Percentiles rank a stretch among this genome's conserved stretches.
Conservation (phyloP, 805 yeast genomes). For the Blastobotrys robertii region DNA sequence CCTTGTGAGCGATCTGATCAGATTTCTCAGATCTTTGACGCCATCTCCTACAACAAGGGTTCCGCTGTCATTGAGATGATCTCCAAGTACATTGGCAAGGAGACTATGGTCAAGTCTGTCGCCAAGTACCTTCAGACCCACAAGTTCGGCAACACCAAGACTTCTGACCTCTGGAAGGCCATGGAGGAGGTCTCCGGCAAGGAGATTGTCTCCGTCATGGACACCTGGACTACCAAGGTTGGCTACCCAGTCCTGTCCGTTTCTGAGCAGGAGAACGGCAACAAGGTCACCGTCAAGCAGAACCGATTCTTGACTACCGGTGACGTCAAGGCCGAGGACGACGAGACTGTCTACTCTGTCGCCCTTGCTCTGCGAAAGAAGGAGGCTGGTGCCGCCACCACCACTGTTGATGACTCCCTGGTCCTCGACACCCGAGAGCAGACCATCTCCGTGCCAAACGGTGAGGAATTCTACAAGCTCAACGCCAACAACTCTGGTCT, state of each 20-base stretch:
- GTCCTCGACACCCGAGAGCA: slow-evolving; percentile 42
- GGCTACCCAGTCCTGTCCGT: slow-evolving; percentile 68
- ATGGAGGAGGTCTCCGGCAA: slow-evolving; percentile 52
- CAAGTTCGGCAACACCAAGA: slow-evolving; percentile 60
- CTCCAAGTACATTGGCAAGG: slow-evolving; percentile 59
- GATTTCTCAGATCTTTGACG: slow-evolving; percentile 74
- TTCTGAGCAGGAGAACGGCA: slow-evolving; percentile 26
- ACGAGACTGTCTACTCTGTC: slow-evolving; percentile 44
- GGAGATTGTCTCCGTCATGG: slow-evolving; percentile 51
- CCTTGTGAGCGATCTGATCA: slow-evolving; percentile 71
- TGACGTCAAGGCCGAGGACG: slow-evolving; percentile 49
- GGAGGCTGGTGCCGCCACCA: slow-evolving; percentile 29
- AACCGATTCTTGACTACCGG: slow-evolving; percentile 55
- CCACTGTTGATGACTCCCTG: slow-evolving; percentile 41
- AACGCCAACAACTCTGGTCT: slow-evolving; percentile 55
- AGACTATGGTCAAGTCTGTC: slow-evolving; percentile 62
- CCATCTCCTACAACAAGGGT: slow-evolving; percentile 74
- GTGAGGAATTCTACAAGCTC: slow-evolving; percentile 42
- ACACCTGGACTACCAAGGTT: slow-evolving; percentile 59
- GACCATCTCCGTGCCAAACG: slow-evolving; percentile 36
- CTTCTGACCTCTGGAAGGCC: slow-evolving; percentile 64
- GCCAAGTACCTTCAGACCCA: slow-evolving; percentile 54
- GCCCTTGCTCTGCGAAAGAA: slow-evolving; percentile 45
- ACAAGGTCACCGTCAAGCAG: slow-evolving; percentile 38
- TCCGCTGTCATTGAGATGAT: slow-evolving; percentile 72